Percentiles rank a stretch among this genome's conserved stretches.
Conservation (phyloP, 139 green algal species). For the Helicosporidium sp. region DNA sequence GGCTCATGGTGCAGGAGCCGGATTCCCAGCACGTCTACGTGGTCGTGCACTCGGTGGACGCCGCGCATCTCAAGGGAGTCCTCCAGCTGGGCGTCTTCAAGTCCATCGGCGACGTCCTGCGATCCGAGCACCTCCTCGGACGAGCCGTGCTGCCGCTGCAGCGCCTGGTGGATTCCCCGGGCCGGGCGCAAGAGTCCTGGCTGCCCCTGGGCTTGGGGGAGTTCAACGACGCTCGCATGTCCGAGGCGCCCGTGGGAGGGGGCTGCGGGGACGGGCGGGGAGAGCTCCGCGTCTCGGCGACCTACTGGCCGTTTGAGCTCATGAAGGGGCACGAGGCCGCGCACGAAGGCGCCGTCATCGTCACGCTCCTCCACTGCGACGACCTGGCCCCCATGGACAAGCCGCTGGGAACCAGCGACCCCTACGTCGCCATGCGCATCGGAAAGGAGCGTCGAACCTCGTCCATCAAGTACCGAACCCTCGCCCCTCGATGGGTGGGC, state of each 20-base stretch:
- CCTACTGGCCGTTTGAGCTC: slow-evolving; percentile 26
- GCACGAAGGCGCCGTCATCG: slow-evolving; percentile 11
- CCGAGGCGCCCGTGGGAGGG: no score
- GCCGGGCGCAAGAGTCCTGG: slow-evolving; percentile 3
- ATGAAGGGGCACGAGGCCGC: slow-evolving; percentile 9
- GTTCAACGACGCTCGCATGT: no score
- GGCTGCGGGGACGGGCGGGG: no score
- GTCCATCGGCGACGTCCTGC: background rate
- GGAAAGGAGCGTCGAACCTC: no score
- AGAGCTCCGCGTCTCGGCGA: slow-evolving; percentile 17
- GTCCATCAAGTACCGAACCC: background rate
- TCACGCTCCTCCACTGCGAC: slow-evolving; percentile 9
- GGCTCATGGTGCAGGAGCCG: slow-evolving; percentile 37
- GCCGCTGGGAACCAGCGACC: slow-evolving; percentile 17
- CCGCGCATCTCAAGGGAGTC: slow-evolving; percentile 33
- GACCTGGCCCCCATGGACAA: slow-evolving; percentile 18
- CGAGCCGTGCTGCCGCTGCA: background rate
- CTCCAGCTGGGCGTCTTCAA: background rate
- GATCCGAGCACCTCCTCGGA: background rate
- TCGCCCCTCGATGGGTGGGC: slow-evolving; percentile 9
- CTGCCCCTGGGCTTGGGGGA: slow-evolving; percentile 19
- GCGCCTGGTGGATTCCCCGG: background rate
- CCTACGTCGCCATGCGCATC: slow-evolving; percentile 26
- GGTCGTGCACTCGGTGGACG: slow-evolving; percentile 47
- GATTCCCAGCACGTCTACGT: slow-evolving; percentile 20